Base-by-base conservation (phyloP, 1,139 yeast species). In the Taphrina populina region DNA sequence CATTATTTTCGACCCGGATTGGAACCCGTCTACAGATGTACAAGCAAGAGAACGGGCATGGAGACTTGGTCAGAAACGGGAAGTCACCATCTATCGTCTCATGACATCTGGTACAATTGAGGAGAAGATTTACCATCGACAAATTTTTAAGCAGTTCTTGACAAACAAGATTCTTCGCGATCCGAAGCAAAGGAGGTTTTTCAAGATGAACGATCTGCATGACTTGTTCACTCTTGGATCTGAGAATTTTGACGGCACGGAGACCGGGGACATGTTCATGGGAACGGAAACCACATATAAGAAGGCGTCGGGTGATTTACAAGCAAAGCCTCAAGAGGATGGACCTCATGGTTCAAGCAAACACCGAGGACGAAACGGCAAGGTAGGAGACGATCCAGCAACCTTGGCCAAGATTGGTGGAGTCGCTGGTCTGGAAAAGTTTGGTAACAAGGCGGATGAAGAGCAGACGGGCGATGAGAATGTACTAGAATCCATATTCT, bases 31-130 rank as follows among this genome's bases (percentile, higher is more conserved):
- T 0, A 92, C 97, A 0, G 98, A 92, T 72, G 78, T 92, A 61
- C 98, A 92, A 69, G 98, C 98, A 0, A 74, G 98, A 61, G 98
- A 92, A 69, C 72, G 98, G 52, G 97, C 97, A 0, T 92, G 98
- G 98, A 75, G 98, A 63, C 76, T 92, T 60, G 98, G 98, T 0
- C 98, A 92, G 66, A 90, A 85, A 67, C 81, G 82, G 61, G 96
- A 90, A 64, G 96, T 92, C n/a, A 81, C 90, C 2, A 90, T 92
- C 34, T 94, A 90, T 64, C 73, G 98, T 57, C 71, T 92, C 41
- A 88, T 92, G 88, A 86, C 92, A 30, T 88, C 96, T 0, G 97
- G 97, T 0, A 81, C 96, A 0, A 94, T 92, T 47, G 99, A 92
- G 66, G 98, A 92, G 66, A 92, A 92, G 69, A 92, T 94, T 2